These are phyloP conservation scores for Cryptomeria japonica DNA, from an alignment of 75 land plant species.

Conservation along the genomic window DNA sequence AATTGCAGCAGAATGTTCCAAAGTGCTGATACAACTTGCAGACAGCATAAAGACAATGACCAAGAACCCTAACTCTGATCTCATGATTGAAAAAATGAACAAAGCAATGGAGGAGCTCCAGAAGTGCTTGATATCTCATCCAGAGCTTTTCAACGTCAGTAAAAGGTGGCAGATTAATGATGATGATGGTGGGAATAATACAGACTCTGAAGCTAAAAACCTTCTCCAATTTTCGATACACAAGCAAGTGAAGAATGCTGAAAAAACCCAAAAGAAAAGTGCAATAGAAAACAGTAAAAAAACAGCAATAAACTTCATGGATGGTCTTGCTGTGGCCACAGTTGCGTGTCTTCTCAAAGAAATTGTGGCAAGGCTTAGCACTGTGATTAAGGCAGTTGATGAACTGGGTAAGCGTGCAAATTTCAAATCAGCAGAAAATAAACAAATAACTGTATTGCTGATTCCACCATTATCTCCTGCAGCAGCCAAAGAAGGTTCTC, in stretches of 20 bases:
- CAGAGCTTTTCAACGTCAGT: no score
- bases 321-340: constrained; percentile 38
- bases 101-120: constrained; percentile 45
- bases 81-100: constrained; percentile 36
- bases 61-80: constrained; percentile 25
- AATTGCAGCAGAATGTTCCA: constrained; percentile 32
- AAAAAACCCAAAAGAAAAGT: background rate
- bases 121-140: background rate
- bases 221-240: background rate
- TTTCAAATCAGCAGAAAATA: background rate
- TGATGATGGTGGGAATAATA: no score
- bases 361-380: constrained; percentile 35
- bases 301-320: constrained; percentile 12
- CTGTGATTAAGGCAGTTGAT: constrained; percentile 27
- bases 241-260: background rate
- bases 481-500: background rate
- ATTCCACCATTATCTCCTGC: background rate
- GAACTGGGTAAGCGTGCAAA: constrained; percentile 29
- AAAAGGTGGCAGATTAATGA: background rate
- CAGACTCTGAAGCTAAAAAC: no score
- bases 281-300: no score
- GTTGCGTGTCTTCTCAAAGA: constrained; percentile 35
- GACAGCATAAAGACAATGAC: constrained; percentile 31
- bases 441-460: background rate
- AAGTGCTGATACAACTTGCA: constrained; percentile 39